These are phyloP conservation scores for Xylariomycetidae sp. DNA, from an alignment of 2,329 filamentous ascomycete species.

Conservation along the genomic window DNA sequence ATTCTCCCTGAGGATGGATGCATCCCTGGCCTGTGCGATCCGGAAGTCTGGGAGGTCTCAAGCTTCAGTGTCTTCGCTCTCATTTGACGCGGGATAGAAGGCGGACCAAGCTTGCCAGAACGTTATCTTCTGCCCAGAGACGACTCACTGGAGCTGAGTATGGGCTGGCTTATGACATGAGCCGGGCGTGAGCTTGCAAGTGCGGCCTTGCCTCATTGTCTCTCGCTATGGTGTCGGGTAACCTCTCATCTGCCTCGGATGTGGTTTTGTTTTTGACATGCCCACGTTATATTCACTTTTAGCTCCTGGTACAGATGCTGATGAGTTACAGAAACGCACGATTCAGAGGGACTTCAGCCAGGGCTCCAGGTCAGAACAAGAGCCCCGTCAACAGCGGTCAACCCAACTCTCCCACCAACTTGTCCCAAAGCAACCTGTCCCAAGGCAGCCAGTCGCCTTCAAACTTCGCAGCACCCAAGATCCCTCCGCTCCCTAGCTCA, in stretches of 20 bases:
- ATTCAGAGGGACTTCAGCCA: conserved; percentile 50
- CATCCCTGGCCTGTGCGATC: no score
- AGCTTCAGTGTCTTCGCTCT: no score
- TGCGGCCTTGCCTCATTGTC: no score
- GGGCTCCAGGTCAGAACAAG: conserved; percentile 44
- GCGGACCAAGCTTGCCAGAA: no score
- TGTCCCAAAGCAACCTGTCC: conserved; percentile 36
- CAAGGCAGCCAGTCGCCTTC: conserved; percentile 48
- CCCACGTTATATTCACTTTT: neutral
- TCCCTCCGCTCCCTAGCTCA: conserved; percentile 57
- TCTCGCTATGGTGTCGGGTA: conserved; percentile 1
- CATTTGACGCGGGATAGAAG: no score
- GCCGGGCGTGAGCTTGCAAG: no score
- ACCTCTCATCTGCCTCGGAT: neutral
- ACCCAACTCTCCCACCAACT: conserved; percentile 39
- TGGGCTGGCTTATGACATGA: no score
- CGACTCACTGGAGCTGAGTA: no score
- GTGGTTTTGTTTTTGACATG: conserved; percentile 4
- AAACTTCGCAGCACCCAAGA: conserved; percentile 47
- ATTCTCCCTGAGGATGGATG: no score
- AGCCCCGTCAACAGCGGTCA: conserved; percentile 45
- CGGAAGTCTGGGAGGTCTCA: no score
- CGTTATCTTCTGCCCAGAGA: no score
- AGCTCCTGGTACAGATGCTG: conserved; percentile 20
- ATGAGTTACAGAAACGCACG: conserved; percentile 44